Evolutionary conservation across 805 yeast genomes (phyloP).

Genomic region (Candida takata): DNA sequence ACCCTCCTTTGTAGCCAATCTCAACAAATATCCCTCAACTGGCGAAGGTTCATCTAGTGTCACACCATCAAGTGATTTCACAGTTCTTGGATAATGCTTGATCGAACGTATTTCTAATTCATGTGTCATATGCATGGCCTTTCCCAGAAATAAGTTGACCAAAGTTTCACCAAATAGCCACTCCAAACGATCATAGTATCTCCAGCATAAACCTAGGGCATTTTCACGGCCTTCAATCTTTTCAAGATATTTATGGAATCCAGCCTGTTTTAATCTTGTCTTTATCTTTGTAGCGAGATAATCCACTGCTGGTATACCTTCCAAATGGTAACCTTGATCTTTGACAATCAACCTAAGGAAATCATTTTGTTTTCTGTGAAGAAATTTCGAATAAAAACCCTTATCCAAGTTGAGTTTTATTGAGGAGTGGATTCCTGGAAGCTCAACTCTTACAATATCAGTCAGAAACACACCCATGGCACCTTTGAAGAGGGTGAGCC

Average conservation of each 20-base stretch:
- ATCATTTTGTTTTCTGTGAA: background rate
- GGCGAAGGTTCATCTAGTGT: conserved; percentile 54
- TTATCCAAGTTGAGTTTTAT: conserved; percentile 21
- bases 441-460: conserved; percentile 34
- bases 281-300: conserved; percentile 34
- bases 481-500: conserved; percentile 54
- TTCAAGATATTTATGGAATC: conserved; percentile 19
- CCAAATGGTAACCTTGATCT: conserved; percentile 21
- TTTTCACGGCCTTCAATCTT: conserved; percentile 23
- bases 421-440: conserved; percentile 34
- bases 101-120: conserved; percentile 55
- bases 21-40: conserved; percentile 72
- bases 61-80: conserved; percentile 17
- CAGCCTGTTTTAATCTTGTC: conserved; percentile 26
- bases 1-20: conserved; percentile 48
- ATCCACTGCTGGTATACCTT: conserved; percentile 27
- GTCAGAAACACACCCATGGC: conserved; percentile 39
- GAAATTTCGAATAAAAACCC: conserved; percentile 5
- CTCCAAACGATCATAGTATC: conserved; percentile 68
- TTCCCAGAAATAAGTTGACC: conserved; percentile 34
- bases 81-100: conserved; percentile 31
- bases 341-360: conserved; percentile 1
- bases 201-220: conserved; percentile 50
- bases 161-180: conserved; percentile 49
- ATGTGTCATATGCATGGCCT: conserved; percentile 39